A percentile compares a stretch with the other conserved stretches of the same genome.
These are phyloP conservation scores for Chara braunii DNA, from an alignment of 139 green algal species.

Conservation along the genomic window DNA sequence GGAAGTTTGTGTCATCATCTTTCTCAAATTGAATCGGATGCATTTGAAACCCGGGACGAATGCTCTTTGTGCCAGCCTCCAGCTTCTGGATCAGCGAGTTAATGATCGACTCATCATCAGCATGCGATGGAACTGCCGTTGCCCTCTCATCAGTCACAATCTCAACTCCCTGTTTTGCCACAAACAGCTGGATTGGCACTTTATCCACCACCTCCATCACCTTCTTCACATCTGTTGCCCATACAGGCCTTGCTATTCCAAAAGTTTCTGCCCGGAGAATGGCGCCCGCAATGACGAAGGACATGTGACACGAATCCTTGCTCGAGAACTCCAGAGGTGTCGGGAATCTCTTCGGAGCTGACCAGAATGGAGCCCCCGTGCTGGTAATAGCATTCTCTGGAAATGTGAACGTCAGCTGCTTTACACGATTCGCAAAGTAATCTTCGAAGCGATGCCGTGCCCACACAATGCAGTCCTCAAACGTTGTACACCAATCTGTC, in stretches of 20 bases:
- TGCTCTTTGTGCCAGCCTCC: conserved; percentile 17
- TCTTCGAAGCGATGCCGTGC: conserved; percentile 57
- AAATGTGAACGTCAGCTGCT: conserved; percentile 91
- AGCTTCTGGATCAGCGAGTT: conserved; percentile 55
- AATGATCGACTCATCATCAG: conserved; percentile 66
- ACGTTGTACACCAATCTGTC: conserved; percentile 50
- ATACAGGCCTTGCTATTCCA: conserved; percentile 53
- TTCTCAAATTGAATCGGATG: conserved; percentile 80
- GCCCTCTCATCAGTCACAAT: conserved; percentile 98
- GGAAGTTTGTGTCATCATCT: conserved; percentile 95
- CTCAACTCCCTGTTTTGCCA: conserved; percentile 60
- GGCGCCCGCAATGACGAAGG: conserved; percentile 64
- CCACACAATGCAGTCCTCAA: conserved; percentile 82
- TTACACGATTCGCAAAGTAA: conserved; percentile 79
- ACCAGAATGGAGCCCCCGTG: conserved; percentile 89
- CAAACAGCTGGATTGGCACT: conserved; percentile 69
- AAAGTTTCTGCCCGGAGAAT: conserved; percentile 85
- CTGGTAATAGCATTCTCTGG: conserved; percentile 86
- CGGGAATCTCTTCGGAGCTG: conserved; percentile 93
- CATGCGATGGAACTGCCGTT: conserved; percentile 9
- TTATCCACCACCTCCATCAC: conserved; percentile 44
- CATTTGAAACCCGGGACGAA: conserved; percentile 58
- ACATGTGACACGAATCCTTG: conserved; percentile 60
- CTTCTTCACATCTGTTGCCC: conserved; percentile 24
- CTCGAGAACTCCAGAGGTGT: conserved; percentile 65